Conservation (phyloP, 352 stramenopile genomes). For the Phytophthora capsici region DNA sequence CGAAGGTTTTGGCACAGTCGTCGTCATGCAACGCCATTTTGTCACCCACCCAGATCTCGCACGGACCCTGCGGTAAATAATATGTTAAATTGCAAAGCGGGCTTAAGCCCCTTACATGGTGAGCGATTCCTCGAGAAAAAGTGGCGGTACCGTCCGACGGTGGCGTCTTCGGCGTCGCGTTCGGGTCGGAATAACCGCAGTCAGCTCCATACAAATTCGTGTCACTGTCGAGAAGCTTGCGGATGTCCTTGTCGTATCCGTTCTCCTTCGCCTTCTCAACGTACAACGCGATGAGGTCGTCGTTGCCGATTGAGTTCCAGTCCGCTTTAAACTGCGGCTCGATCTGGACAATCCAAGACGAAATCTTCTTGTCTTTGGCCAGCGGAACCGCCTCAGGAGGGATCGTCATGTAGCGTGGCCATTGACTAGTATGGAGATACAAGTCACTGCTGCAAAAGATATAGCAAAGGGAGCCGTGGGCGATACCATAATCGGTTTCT, state of each 20-base stretch:
- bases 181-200: conserved; percentile 34
- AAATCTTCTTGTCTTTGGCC: conserved; percentile 17
- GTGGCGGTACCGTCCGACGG: conserved; percentile 25
- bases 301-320: conserved; percentile 26
- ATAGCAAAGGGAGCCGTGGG: not conserved
- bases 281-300: conserved; percentile 28
- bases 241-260: conserved; percentile 28
- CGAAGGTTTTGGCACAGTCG: conserved; percentile 28
- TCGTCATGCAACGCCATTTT: conserved; percentile 34
- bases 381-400: conserved; percentile 12
- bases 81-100: no score
- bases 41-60: conserved; percentile 39
- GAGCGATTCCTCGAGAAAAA: conserved; percentile 18
- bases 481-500: not conserved
- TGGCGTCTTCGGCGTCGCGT: conserved; percentile 28
- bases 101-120: conserved; percentile 4
- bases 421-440: not conserved
- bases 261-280: conserved; percentile 12
- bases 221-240: conserved; percentile 29
- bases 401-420: conserved; percentile 40
- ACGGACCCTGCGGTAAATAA: conserved; percentile 20
- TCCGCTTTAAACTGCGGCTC: conserved; percentile 32
- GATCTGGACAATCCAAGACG: conserved; percentile 39
- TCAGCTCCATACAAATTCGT: conserved; percentile 33
- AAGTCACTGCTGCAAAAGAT: not conserved